Base-by-base conservation (phyloP, 306 rosid species). In the Erythrophleum fordii region DNA sequence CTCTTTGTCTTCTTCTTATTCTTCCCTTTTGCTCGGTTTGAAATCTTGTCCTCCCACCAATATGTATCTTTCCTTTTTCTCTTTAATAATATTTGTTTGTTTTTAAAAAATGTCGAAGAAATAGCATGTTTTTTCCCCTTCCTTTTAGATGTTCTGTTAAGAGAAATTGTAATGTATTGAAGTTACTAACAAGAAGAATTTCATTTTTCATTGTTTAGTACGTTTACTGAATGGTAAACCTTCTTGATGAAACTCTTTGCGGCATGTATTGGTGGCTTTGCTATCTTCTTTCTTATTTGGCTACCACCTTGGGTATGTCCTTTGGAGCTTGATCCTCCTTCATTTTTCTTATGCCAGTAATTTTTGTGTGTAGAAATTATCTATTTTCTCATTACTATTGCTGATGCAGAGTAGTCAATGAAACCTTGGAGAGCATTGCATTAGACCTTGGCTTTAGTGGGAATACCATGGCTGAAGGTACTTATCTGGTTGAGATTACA, bases 401-500 rank as follows among this genome's bases (percentile, higher is more conserved):
- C 64, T 76, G 53, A 84, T 87, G 87, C 89, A 91, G 94, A 68
- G 97, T 93, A 84, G 92, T 93, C 37, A 93, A 93, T 80, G 97
- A 93, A 89, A 91, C 97, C 59, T 88, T 91, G 56, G 97, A 93
- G 81, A 90, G 93, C 86, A 90, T 93, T 85, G 91, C 97, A 58
- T 18, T 88, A 79, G 93, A 90, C 81, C 97, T 93, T 23, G 87
- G 89, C 55, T 93, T 93, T 81, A 87, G 90, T 61, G 97, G 97
- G 80, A 85, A 83, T 84, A 89, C 94, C 78, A 79, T 93, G 76
- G 92, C 97, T 46, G 95, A 93, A 85, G 97, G 97, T 93, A 80
- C 77, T 58, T 62, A 55, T 75, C 53, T 65, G 78, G 64, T 60
- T 11, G 69, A 71, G 26, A 71, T 70, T 64, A 45, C 16, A 64